Evolutionary conservation across 2,329 filamentous ascomycete genomes (phyloP), one percentile per base, ranked within the genome.

Genomic region (Colletotrichum camelliae): DNA sequence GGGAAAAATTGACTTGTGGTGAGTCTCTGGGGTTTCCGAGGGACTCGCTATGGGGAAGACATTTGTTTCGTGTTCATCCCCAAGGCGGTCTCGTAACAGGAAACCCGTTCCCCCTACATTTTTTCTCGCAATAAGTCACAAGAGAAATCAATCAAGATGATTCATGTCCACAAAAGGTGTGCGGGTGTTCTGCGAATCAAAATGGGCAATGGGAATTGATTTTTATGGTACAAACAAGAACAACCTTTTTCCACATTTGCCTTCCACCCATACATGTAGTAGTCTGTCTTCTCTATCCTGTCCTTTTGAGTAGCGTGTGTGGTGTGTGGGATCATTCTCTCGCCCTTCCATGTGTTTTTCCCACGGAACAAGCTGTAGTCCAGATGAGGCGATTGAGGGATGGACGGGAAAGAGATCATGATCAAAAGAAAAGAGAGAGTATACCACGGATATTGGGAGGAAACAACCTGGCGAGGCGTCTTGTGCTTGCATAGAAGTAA

Each of bases 161-260:
- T 74, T 76, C 71, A 70, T 76, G 74, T 70, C 71, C 65, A 72
- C 43, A 21, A 52, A 72, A 48, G 27, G 67, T 21, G 64, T 64
- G 64, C 31, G 64, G 70, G 64, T 64, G 64, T 69, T 74, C 57
- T 48, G 55, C 43, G 43, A 52, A 52, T 52, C 58, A 72, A 64
- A 67, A 52, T 57, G 69, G 70, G 57, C 61, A 64, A 39, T 69
- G 75, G 68, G 66, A 60, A 33, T 37, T 73, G 64, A 62, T 21
- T 67, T 77, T 72, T 67, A 77, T 67, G 75, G 70, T 77, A 77
- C 67, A 70, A 77, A 69, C 52, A 72, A 70, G 67, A 76, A 69
- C 37, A 69, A 72, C 67, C 29, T 58, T 35, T 35, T 35, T 48
- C 39, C 55, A 65, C 65, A n/a, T 9, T 31, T 48, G 21, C 21